phyloP scores from a whole-genome alignment of 2,329 filamentous ascomycete genomes.

The Coniochaeta ligniaria region DNA sequence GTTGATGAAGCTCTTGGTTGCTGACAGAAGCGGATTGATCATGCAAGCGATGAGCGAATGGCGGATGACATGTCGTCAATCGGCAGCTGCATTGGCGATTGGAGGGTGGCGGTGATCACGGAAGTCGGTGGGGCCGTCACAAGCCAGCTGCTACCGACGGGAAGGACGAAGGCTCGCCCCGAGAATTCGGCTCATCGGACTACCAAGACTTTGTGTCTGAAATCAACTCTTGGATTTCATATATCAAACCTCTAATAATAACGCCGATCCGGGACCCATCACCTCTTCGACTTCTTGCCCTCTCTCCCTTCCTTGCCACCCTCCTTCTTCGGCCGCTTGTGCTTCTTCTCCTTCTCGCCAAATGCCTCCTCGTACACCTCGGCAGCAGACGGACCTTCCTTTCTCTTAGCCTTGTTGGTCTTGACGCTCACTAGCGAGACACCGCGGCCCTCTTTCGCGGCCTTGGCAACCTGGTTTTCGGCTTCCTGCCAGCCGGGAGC shows the following conservation, averaged over 20 bases:
- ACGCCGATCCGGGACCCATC: background rate
- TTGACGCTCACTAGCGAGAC: conserved; percentile 73
- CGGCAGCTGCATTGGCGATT: background rate
- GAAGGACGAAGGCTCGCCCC: background rate
- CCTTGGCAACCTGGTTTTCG: conserved; percentile 65
- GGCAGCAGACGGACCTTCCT: conserved; percentile 52
- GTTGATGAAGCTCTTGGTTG: background rate
- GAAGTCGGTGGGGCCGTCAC: background rate
- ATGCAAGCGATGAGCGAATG: background rate
- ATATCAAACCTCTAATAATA: background rate
- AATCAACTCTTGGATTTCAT: background rate
- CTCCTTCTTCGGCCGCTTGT: conserved; percentile 44
- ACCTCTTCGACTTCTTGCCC: background rate
- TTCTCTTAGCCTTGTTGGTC: conserved; percentile 68
- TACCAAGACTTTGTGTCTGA: background rate
- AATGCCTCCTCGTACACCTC: conserved; percentile 58
- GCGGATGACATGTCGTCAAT: conserved; percentile 1
- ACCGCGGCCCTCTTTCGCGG: conserved; percentile 45
- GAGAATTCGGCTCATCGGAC: background rate
- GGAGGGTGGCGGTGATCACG: background rate
- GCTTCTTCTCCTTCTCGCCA: conserved; percentile 39
- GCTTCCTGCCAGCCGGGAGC: conserved; percentile 58
- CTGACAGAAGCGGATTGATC: background rate
- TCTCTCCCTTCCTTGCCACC: background rate
- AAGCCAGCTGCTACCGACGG: background rate